These are phyloP conservation scores for Komagataella populi DNA, from an alignment of 805 yeast genomes.

Conservation along the genomic window DNA sequence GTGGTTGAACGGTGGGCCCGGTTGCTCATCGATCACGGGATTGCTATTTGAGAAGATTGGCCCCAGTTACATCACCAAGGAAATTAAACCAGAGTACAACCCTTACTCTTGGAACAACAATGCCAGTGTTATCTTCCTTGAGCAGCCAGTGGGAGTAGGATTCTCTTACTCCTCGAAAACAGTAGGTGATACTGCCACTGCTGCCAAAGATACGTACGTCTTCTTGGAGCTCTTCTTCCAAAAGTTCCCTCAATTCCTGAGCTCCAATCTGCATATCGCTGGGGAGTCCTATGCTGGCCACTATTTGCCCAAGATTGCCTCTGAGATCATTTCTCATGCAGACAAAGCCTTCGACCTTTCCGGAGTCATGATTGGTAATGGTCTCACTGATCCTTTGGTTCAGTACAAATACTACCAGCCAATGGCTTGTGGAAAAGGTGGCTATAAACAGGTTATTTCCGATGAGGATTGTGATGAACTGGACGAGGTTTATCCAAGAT, in stretches of 20 bases:
- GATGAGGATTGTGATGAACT: conserved; percentile 59
- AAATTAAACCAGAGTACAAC: conserved; percentile 58
- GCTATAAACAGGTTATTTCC: conserved; percentile 59
- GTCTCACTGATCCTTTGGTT: conserved; percentile 72
- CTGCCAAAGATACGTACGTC: conserved; percentile 78
- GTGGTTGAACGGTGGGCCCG: conserved; percentile 95
- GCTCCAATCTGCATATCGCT: conserved; percentile 57
- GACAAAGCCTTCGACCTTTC: conserved; percentile 49
- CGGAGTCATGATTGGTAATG: conserved; percentile 85
- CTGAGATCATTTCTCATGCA: conserved; percentile 41
- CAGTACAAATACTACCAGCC: conserved; percentile 77
- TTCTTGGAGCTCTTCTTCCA: conserved; percentile 75
- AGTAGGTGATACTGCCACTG: conserved; percentile 62
- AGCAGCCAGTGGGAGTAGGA: conserved; percentile 91
- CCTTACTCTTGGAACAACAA: conserved; percentile 86
- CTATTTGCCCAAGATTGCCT: conserved; percentile 58
- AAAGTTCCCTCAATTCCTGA: conserved; percentile 60
- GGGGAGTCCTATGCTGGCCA: conserved; percentile 84
- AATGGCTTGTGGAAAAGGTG: conserved; percentile 92
- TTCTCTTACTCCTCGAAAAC: conserved; percentile 62
- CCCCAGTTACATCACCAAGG: conserved; percentile 59
- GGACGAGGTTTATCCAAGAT: conserved; percentile 48
- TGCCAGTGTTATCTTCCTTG: conserved; percentile 83
- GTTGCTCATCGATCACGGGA: conserved; percentile 87
- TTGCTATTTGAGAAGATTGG: conserved; percentile 77